Evolutionary conservation across 2,329 filamentous ascomycete genomes (phyloP).

Genomic region (Colletotrichum sp.): DNA sequence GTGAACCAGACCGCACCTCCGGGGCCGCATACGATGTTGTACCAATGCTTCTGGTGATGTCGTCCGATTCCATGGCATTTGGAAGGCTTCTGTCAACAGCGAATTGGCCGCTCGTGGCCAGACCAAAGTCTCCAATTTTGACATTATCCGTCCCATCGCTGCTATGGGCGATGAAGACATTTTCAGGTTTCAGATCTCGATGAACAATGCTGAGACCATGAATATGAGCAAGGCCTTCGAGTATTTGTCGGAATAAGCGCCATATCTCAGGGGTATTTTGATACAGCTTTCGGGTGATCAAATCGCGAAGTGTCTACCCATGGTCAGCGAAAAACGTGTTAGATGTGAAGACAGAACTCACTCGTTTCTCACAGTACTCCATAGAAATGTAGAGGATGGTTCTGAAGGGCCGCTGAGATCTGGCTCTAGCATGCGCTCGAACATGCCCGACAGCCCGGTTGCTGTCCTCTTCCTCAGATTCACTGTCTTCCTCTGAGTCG

Average conservation of each 20-base stretch:
- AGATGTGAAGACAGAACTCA: slow-evolving; percentile 39
- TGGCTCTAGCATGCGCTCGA: slow-evolving; percentile 19
- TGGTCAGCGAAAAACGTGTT: slow-evolving; percentile 10
- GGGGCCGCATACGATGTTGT: slow-evolving; percentile 94
- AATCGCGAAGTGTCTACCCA: slow-evolving; percentile 77
- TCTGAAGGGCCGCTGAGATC: slow-evolving; percentile 58
- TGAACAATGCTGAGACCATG: slow-evolving; percentile 93
- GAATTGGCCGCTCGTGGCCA: slow-evolving; percentile 88
- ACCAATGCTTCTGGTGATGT: slow-evolving; percentile 74
- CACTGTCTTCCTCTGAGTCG: slow-evolving; percentile 49
- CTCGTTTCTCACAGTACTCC: slow-evolving; percentile 95
- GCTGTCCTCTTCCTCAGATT: slow-evolving; percentile 37
- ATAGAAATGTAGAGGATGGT: slow-evolving; percentile 96
- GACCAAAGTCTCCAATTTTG: slow-evolving; percentile 94
- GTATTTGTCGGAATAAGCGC: slow-evolving; percentile 88
- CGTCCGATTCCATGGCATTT: slow-evolving; percentile 52
- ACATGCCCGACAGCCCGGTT: slow-evolving; percentile 22
- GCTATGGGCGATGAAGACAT: slow-evolving; percentile 81
- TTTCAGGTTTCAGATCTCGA: slow-evolving; percentile 95
- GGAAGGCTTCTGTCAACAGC: slow-evolving; percentile 59
- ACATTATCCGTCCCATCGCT: slow-evolving; percentile 83
- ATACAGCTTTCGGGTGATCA: slow-evolving; percentile 78
- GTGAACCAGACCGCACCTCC: slow-evolving; percentile 79
- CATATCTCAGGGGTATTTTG: slow-evolving; percentile 81
- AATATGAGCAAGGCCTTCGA: slow-evolving; percentile 90